Evolutionary conservation across 2,329 filamentous ascomycete species (phyloP), one percentile per base, ranked within the genome.

Genomic region (Penicillium glabrum): DNA sequence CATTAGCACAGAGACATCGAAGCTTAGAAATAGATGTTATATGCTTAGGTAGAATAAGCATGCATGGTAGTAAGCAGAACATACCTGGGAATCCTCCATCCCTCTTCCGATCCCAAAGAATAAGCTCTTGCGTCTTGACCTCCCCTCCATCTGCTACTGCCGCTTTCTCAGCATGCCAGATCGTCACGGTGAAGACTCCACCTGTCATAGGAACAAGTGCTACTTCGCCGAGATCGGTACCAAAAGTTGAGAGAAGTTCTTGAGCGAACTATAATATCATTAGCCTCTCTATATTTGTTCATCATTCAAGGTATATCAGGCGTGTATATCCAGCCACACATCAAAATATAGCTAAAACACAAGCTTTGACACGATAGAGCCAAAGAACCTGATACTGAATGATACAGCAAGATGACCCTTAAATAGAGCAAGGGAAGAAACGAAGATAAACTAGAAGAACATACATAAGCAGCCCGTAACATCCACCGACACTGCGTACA

Each of bases 401-500:
- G 14, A 27, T 13, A 33, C n/a, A 52, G 24, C 10, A 26, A 14
- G 7, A 26, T 16, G 16, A 31, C 9, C 8, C 16, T 43, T 14
- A 11, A 16, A 16, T 1, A 11, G 29, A 31, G 19, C 46, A 51
- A 52, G 8, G 27, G 24, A 51, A 52, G 13, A 26, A 39, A 54
- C 50, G 41, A 6, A 19, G 4, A 31, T 57, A 48, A 48, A 24
- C 33, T 2, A 29, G 27, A n/a, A 46, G 27, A 23, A 67, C 83
- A 65, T 83, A 93, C 91, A 75, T 95, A 96, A 64, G 91, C 90
- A 35, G 91, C 91, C 58, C 91, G 80, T 11, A 96, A 78, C 84
- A 95, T 90, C 91, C 92, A 96, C 78, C 90, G 90, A 76, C 92
- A 97, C 77, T 96, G 91, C 0, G 91, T 96, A 78, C 93, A 97